Percentiles rank a stretch among this genome's conserved stretches.
phyloP scores from a whole-genome alignment of 2,329 filamentous ascomycete genomes.

The Dactylellina cionopaga region DNA sequence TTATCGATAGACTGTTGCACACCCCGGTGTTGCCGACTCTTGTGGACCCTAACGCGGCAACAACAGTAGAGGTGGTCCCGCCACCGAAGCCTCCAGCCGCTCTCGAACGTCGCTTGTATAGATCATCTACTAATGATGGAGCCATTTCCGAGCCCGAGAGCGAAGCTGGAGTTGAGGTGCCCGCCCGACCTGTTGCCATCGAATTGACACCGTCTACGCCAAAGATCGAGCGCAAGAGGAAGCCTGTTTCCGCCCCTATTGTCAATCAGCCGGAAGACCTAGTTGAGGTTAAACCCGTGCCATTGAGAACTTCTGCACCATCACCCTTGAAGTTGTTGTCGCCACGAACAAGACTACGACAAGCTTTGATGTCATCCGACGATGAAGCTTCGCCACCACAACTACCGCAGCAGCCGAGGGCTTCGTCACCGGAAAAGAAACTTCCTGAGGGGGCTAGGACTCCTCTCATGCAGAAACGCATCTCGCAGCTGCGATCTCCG shows the following conservation, averaged over 20 bases:
- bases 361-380: slow-evolving; percentile 20
- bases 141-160: slow-evolving; percentile 8
- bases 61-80: neutral
- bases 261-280: neutral
- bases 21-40: no score
- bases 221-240: slow-evolving; percentile 35
- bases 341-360: slow-evolving; percentile 25
- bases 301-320: neutral
- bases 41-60: no score
- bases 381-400: slow-evolving; percentile 18
- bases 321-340: slow-evolving; percentile 32
- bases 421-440: neutral
- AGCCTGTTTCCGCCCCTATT: neutral
- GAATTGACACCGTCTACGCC: slow-evolving; percentile 32
- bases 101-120: neutral
- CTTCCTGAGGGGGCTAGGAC: slow-evolving; percentile 22
- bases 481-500: slow-evolving; percentile 27
- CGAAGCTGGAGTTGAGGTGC: neutral
- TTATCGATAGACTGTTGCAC: no score
- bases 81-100: neutral
- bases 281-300: slow-evolving; percentile 16
- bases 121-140: neutral
- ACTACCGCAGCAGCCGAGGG: neutral
- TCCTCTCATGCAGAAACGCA: slow-evolving; percentile 41
- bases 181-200: slow-evolving; percentile 2